A percentile compares a stretch with the other conserved stretches of the same genome.
Conservation (phyloP, 306 rosid genomes). For the Adenanthera pavonina region DNA sequence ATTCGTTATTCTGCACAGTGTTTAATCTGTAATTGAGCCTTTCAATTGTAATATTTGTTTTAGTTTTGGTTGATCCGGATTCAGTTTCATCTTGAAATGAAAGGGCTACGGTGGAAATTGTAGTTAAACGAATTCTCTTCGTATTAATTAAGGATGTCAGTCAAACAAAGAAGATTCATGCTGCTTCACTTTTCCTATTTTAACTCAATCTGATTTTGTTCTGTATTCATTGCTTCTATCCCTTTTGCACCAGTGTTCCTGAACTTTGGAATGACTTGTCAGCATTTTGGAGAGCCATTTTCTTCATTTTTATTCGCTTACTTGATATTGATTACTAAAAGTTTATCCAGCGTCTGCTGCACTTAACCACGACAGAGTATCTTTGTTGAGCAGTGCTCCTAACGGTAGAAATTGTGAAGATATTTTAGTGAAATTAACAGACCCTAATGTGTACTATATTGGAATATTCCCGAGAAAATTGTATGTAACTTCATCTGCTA, state of each 20-base stretch:
- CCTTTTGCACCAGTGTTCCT: background rate
- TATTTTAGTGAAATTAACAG: conserved; percentile 3
- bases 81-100: background rate
- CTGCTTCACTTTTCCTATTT: background rate
- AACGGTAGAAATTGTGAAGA: background rate
- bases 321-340: background rate
- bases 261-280: conserved; percentile 7
- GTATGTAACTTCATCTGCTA: background rate
- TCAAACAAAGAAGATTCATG: background rate
- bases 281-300: background rate
- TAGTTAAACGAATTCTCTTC: background rate
- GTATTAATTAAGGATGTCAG: background rate
- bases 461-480: background rate
- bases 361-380: background rate
- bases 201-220: background rate
- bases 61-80: conserved; percentile 27
- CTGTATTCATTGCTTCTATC: background rate
- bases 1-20: background rate
- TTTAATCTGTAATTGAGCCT: background rate
- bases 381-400: background rate
- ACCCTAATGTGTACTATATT: background rate
- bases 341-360: background rate
- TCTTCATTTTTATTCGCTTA: background rate
- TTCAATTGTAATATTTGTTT: background rate
- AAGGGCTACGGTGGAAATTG: background rate